phyloP scores from a whole-genome alignment of 1,139 yeast species.

The Nadsonia starkeyi-henricii region DNA sequence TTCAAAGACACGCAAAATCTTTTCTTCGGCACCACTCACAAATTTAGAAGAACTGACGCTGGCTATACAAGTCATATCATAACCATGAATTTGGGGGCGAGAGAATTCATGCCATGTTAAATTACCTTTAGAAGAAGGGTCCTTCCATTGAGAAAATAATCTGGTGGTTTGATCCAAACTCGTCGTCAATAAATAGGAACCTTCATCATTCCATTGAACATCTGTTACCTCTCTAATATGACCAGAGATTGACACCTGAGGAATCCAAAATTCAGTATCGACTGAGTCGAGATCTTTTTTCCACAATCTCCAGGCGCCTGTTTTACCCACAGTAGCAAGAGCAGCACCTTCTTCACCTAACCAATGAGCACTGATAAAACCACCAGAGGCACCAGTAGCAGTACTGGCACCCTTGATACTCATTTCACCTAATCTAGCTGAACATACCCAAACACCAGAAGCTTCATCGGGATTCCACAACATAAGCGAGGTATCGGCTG shows the following conservation, averaged over 20 bases:
- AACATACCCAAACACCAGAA: conserved; percentile 87
- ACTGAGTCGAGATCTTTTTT: conserved; percentile 16
- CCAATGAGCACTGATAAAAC: conserved; percentile 91
- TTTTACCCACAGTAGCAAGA: conserved; percentile 70
- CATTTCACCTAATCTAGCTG: conserved; percentile 73
- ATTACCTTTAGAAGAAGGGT: conserved; percentile 9
- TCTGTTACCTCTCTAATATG: conserved; percentile 65
- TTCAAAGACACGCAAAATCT: conserved; percentile 76
- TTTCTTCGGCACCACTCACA: conserved; percentile 95
- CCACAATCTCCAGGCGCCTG: conserved; percentile 89
- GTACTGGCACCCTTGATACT: conserved; percentile 95
- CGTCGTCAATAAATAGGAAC: conserved; percentile 61
- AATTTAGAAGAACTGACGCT: conserved; percentile 47
- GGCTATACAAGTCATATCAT: conserved; percentile 82
- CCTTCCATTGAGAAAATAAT: conserved; percentile 51
- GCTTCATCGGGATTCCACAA: conserved; percentile 84
- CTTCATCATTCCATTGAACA: conserved; percentile 58
- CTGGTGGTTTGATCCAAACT: conserved; percentile 89
- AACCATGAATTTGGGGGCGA: conserved; percentile 96
- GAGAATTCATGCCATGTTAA: conserved; percentile 82
- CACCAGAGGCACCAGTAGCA: conserved; percentile 97
- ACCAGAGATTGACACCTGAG: conserved; percentile 59
- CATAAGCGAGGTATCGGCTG: conserved; percentile 91
- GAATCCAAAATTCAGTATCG: conserved; percentile 35
- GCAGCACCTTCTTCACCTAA: conserved; percentile 29